Conservation (phyloP, 495 filamentous ascomycete species). For the Neurospora intermedia region DNA sequence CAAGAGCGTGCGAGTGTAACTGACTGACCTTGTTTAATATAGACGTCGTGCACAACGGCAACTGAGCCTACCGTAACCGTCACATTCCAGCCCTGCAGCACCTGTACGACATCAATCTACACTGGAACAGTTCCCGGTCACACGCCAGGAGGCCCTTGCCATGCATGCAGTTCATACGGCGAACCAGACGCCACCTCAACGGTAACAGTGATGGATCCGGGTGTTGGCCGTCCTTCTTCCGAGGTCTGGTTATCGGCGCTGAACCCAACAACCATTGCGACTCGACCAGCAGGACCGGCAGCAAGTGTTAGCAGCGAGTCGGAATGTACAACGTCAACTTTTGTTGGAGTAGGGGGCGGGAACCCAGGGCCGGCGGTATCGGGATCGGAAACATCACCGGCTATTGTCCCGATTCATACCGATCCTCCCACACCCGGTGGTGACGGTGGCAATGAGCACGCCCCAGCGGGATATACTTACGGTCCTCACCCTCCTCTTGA, state of each 20-base stretch:
- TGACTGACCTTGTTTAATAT: neutral
- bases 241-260: neutral
- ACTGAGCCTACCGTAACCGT: slow-evolving; percentile 17
- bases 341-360: neutral
- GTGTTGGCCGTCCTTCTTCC: neutral
- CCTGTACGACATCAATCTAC: slow-evolving; percentile 17
- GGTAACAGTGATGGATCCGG: neutral
- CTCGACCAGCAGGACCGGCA: neutral
- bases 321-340: neutral
- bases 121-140: slow-evolving; percentile 22
- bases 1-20: neutral
- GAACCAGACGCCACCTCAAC: neutral
- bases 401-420: neutral
- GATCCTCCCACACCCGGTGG: neutral
- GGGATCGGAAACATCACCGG: neutral
- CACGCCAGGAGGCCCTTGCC: slow-evolving; percentile 19
- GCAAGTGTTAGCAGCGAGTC: neutral
- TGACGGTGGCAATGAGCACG: neutral
- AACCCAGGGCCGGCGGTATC: neutral
- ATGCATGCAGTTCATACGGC: slow-evolving; percentile 15
- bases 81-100: slow-evolving; percentile 19
- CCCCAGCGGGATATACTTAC: neutral
- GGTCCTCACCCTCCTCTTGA: neutral
- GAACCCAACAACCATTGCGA: neutral
- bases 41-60: slow-evolving; percentile 17